Base-by-base conservation (phyloP, 2,329 filamentous ascomycete species). In the Fonsecaea multimorphosa region DNA sequence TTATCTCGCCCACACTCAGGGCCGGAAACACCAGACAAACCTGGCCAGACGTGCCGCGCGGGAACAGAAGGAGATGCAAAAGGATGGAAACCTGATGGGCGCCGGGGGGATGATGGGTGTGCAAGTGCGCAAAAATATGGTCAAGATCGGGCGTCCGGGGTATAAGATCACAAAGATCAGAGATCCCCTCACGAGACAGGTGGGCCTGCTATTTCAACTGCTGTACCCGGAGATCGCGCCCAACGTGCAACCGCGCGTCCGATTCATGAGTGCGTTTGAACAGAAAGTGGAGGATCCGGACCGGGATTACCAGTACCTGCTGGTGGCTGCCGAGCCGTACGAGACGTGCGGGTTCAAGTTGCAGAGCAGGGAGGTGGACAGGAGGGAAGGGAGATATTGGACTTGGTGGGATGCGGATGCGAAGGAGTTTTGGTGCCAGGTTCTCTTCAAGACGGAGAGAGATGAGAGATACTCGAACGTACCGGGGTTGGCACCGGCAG, bases 11-110 rank as follows among this genome's bases (percentile, higher is more conserved):
- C 95, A 99, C 81, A 99, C 95, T 2, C 95, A 99, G 81, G 95
- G 95, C 65, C 92, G 95, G 77, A 99, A 99, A 82, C 95, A 99
- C 81, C 95, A 99, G 82, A 98, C 95, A 66, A 99, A 99, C 81
- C 88, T 99, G 59, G 95, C 95, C 31, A 90, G 95, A 9, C 92
- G 95, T 75, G 95, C 94, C 7, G 95, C 95, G n/a, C 89, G 93
- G 74, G 95, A 99, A 79, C 91, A 96, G 77, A 92, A 93, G 77
- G 91, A 98, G 74, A 93, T 93, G 58, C 89, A 90, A 67, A 83
- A 83, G 71, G 85, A 88, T 68, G 84, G 84, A 44, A 85, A 90
- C 66, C 81, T 90, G 22, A 82, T 90, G 60, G 89, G 87, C 1
- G 78, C 91, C n/a, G n/a, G n/a, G 44, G 84, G 90, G 1, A 89